These are phyloP conservation scores for Bryum argenteum DNA, from an alignment of 225 moss, liverwort and hornwort genomes.

Conservation along the genomic window DNA sequence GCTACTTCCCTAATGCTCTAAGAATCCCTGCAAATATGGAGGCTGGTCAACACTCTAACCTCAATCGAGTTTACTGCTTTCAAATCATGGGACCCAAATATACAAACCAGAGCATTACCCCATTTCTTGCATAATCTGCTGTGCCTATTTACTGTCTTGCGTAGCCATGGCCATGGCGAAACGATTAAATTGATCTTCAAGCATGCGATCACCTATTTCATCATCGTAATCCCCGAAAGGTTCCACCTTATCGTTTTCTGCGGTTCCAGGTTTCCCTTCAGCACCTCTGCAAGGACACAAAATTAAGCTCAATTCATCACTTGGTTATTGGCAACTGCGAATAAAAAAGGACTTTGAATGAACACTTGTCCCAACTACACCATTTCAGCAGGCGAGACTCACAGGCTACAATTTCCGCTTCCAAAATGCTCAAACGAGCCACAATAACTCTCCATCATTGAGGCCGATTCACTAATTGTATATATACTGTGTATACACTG, in stretches of 20 bases:
- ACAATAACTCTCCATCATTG: no score
- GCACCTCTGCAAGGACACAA: constrained; percentile 36
- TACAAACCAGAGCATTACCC: constrained; percentile 43
- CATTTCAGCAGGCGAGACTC: background rate
- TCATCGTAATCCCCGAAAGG: constrained; percentile 49
- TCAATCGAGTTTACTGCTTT: background rate
- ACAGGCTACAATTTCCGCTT: no score
- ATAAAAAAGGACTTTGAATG: background rate
- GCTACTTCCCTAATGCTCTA: constrained; percentile 35
- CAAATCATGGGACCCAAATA: background rate
- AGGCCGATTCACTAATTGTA: no score
- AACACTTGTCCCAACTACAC: background rate
- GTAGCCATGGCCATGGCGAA: constrained; percentile 80
- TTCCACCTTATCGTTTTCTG: constrained; percentile 43
- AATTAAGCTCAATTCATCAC: background rate
- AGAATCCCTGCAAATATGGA: constrained; percentile 30
- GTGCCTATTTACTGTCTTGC: constrained; percentile 68
- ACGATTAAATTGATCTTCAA: constrained; percentile 77
- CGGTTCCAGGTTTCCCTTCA: constrained; percentile 29
- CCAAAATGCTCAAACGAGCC: no score
- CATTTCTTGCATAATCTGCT: constrained; percentile 68
- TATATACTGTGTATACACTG: no score
- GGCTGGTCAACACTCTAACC: background rate
- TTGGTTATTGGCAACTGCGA: background rate
- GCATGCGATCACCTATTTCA: constrained; percentile 47